Evolutionary conservation across 75 land plant species (phyloP), one percentile per base, ranked within the genome.

Genomic region (Larix kaempferi): DNA sequence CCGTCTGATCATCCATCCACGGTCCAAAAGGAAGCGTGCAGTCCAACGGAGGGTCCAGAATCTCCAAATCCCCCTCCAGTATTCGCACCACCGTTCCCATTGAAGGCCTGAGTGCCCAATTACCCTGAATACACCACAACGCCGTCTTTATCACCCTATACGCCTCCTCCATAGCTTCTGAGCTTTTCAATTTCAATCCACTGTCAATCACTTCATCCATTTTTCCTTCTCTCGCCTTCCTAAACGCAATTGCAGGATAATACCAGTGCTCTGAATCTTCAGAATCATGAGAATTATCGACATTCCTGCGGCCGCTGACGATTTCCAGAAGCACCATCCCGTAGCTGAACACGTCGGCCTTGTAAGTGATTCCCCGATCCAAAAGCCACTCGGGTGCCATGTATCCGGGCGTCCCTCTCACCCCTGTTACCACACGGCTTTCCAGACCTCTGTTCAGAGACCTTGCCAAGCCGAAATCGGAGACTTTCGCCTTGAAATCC

Each of bases 391-490:
- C 84, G 1, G 81, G 84, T 5, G 81, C 94, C 60, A 90, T 59
- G 72, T 90, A 90, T 1, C 94, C 94, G 14, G 73, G 57, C 13
- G 92, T 92, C 15, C 94, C 94, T 1, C 94, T 73, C 22, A 92
- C 64, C 5, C 82, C 80, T 0, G 87, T 81, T 17, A 92, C 26
- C 13, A 88, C 80, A 15, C 83, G 60, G 80, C 88, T 88, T 78
- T 90, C 82, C 0, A 6, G 0, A 23, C 89, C 91, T 39, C 72
- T 82, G 0, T 77, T 61, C 84, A 88, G 82, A 21, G 86, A 83
- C 76, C 82, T 92, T 7, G 92, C 86, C 25, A 92, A 74, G 10
- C 94, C 94, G 75, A 92, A 92, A 77, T 92, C 94, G 1, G 92
- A 59, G 1, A 92, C 85, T 19, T 77, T 57, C 13, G 92, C 92